Evolutionary conservation across 169 alveolate species (phyloP).

Genomic region (Blepharisma undulans): DNA sequence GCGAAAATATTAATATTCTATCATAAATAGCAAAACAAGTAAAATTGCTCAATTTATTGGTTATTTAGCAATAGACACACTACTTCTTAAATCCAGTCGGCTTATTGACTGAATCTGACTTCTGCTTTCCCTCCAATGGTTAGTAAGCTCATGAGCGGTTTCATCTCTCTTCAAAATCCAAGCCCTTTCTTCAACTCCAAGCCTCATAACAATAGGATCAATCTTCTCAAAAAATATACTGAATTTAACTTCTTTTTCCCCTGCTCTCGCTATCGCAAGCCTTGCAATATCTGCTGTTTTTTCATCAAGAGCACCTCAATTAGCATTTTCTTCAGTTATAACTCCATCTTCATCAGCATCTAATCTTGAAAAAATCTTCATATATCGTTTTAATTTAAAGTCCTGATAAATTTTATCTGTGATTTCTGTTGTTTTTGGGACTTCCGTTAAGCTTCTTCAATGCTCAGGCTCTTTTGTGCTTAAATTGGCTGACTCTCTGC

Average conservation of each 20-base stretch:
- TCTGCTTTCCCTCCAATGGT: neutral
- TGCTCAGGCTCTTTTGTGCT: neutral
- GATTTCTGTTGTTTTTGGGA: neutral
- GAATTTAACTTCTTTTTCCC: neutral
- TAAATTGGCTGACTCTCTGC: neutral
- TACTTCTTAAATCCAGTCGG: neutral
- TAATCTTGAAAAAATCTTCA: neutral
- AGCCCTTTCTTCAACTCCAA: constrained; percentile 15
- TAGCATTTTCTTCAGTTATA: neutral
- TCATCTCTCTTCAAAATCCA: neutral
- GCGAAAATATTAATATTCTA: too few species aligned
- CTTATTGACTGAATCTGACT: neutral
- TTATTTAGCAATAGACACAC: neutral
- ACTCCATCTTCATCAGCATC: constrained; percentile 28
- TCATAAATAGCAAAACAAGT: neutral
- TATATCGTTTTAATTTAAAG: neutral
- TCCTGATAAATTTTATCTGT: neutral
- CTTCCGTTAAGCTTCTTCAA: neutral
- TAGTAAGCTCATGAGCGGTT: neutral
- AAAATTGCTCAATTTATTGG: too few species aligned
- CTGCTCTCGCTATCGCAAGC: neutral
- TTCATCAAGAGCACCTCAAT: neutral
- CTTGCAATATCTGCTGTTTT: neutral
- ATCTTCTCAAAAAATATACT: neutral
- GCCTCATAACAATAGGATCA: neutral